phyloP scores from a whole-genome alignment of 176 grass and related monocot genomes.

The Olyra latifolia region DNA sequence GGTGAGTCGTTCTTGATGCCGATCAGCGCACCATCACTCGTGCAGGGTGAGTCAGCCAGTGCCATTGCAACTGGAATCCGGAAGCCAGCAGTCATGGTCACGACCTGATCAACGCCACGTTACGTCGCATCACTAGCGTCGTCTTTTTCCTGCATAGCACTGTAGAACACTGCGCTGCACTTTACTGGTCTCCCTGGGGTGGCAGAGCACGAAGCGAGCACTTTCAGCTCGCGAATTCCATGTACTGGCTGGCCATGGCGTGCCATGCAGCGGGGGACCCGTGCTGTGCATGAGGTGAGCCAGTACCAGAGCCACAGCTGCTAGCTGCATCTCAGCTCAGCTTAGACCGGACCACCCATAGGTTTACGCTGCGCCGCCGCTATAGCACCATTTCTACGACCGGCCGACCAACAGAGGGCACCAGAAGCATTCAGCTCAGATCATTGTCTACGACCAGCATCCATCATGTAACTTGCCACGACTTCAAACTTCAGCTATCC shows the following conservation, averaged over 20 bases:
- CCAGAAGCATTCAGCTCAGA: neutral
- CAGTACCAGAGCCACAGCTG: neutral
- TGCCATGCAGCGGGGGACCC: neutral
- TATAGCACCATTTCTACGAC: constrained; percentile 36
- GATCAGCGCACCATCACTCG: neutral
- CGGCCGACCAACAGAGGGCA: neutral
- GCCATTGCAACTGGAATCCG: neutral
- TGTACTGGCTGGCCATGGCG: neutral
- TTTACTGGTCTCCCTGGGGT: neutral
- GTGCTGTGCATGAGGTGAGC: neutral
- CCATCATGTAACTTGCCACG: neutral
- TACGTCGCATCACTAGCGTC: constrained; percentile 22
- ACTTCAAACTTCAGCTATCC: constrained; percentile 1
- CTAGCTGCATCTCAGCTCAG: constrained; percentile 2
- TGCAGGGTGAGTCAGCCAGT: neutral
- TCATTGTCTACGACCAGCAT: constrained; percentile 26
- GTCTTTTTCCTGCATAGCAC: constrained; percentile 10
- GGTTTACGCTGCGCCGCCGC: neutral
- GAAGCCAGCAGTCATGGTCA: neutral
- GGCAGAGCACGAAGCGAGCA: constrained; percentile 15
- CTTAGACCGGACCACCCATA: constrained; percentile 32
- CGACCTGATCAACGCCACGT: constrained; percentile 39
- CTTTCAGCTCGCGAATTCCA: neutral
- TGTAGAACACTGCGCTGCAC: neutral
- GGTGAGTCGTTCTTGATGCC: neutral